Evolutionary conservation across 345 rosid genomes (phyloP).

Genomic region (Linum trigynum): DNA sequence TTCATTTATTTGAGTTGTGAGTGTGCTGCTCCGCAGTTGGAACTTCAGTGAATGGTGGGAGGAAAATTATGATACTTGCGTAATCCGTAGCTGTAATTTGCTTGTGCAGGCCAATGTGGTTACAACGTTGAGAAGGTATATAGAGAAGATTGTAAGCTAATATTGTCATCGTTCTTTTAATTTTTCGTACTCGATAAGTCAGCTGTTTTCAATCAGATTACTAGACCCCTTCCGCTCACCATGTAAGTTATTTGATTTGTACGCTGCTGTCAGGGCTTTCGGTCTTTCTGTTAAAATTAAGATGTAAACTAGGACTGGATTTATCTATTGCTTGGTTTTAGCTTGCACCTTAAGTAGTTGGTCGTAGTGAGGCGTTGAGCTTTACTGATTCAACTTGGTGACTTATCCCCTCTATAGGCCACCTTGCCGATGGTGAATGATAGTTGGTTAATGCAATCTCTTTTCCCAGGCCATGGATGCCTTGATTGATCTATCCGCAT

Average conservation of each 20-base stretch:
- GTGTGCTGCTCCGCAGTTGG: not conserved
- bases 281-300: not conserved
- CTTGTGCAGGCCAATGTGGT: constrained; percentile 71
- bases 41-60: not conserved
- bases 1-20: not conserved
- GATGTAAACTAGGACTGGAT: not conserved
- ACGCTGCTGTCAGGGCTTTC: not conserved
- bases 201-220: not conserved
- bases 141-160: constrained; percentile 12
- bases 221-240: not conserved
- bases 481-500: constrained; percentile 59
- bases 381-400: not conserved
- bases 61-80: not conserved
- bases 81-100: constrained; percentile 13
- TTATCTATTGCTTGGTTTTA: not conserved
- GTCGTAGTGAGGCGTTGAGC: not conserved
- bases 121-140: constrained; percentile 67
- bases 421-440: not conserved
- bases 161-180: not conserved
- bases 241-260: no score
- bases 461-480: constrained; percentile 59
- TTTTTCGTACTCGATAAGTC: not conserved
- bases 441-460: not conserved
- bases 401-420: not conserved
- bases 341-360: not conserved